These are phyloP conservation scores for Colletotrichum horii DNA, from an alignment of 2,329 filamentous ascomycete species.

Conservation along the genomic window DNA sequence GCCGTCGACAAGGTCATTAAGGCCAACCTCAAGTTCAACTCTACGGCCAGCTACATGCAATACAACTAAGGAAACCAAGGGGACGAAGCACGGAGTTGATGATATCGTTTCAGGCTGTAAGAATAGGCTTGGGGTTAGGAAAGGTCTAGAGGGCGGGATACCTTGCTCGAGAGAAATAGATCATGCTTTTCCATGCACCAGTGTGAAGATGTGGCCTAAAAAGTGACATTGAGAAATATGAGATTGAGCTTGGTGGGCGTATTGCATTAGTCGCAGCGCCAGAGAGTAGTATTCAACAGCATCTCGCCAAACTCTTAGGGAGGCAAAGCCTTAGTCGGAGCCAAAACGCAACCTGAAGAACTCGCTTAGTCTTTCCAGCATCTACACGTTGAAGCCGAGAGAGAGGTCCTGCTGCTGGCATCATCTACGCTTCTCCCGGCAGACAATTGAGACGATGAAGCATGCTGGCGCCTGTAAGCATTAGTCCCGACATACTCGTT, in stretches of 20 bases:
- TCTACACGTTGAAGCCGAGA: background rate
- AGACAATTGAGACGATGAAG: background rate
- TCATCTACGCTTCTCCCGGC: background rate
- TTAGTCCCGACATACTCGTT: background rate
- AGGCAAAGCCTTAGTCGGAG: background rate
- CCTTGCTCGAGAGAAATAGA: conserved; percentile 21
- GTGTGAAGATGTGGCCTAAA: background rate
- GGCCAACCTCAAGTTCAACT: conserved; percentile 99
- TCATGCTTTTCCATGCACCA: conserved; percentile 7
- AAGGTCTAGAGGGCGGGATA: conserved; percentile 20
- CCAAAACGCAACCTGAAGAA: background rate
- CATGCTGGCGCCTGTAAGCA: background rate
- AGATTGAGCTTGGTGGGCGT: background rate
- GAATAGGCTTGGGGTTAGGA: conserved; percentile 24
- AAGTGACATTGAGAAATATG: background rate
- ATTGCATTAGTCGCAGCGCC: background rate
- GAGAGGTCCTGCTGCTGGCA: background rate
- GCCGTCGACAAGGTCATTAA: conserved; percentile 99
- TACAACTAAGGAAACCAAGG: conserved; percentile 78
- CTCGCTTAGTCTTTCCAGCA: background rate
- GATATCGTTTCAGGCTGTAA: conserved; percentile 24
- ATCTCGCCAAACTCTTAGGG: background rate
- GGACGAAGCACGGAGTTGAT: conserved; percentile 7
- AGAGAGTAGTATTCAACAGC: background rate
- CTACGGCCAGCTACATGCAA: conserved; percentile 96